Evolutionary conservation across 1,284 basidiomycete species (phyloP), one percentile per base, ranked within the genome.

Genomic region (Rhodotorula glutinis): DNA sequence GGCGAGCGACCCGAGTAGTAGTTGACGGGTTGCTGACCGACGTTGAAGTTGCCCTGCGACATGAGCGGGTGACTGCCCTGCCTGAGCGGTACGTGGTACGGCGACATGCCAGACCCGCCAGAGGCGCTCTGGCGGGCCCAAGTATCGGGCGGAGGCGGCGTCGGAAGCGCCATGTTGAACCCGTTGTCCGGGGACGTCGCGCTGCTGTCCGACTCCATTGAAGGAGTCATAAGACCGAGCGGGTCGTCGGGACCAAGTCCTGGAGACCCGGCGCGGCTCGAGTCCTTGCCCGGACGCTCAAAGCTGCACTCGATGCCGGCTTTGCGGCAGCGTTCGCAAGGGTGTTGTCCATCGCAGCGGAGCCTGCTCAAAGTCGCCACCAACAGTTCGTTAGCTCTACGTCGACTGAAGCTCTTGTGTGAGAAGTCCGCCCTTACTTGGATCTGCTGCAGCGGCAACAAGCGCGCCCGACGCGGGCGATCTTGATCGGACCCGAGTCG

Each of bases 331-430:
- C 69, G 55, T 21, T 65, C 62, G 66, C 71, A 73, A 17, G 68
- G 69, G 30, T 68, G 55, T 30, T 66, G 62, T 2, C 71, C 71
- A n/a, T 73, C 71, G 57, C 71, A 73, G 16, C 71, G 63, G 3
- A 71, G 64, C 46, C 71, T 73, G 52, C 7, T 10, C 2, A 23
- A 9, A 19, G 7, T n/a, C 30, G 25, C 23, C 17, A 16, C 13
- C n/a, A 2, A 0, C 1, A 23, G 23, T 23, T 43, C 14, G 16
- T 38, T 27, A 38, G 19, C 13, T 38, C 33, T 5, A 11, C 11
- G 33, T n/a, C n/a, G n/a, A n/a, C n/a, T n/a, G n/a, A n/a, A n/a
- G n/a, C n/a, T n/a, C n/a, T n/a, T n/a, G n/a, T n/a, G n/a, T n/a
- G n/a, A n/a, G n/a, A n/a, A n/a, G n/a, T n/a, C n/a, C n/a, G 33